These are phyloP conservation scores for Coprinopsis cinerea DNA, from an alignment of 768 basidiomycete species.

Conservation along the genomic window DNA sequence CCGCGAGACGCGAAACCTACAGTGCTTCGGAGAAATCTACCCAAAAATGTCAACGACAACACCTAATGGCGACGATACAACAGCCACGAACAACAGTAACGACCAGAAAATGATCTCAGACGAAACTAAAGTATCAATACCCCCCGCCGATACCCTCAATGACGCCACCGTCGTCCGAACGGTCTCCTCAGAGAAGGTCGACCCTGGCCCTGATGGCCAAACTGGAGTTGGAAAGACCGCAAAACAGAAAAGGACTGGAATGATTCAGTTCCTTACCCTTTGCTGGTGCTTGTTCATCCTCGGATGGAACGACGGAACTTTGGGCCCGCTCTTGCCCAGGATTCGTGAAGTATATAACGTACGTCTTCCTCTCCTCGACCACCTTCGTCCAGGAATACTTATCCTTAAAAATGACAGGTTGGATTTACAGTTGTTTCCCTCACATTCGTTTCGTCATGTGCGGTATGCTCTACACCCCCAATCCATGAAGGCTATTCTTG, in stretches of 20 bases:
- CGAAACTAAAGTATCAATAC: too few relatives aligned
- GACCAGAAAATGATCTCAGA: too few relatives aligned
- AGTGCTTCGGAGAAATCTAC: too few relatives aligned
- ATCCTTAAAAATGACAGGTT: slow-evolving; percentile 25
- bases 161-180: too few relatives aligned
- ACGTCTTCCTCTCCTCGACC: slow-evolving; percentile 21
- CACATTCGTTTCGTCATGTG: slow-evolving; percentile 43
- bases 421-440: slow-evolving; percentile 52
- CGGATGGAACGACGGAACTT: slow-evolving; percentile 82
- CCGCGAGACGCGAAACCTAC: too few relatives aligned
- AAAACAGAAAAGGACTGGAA: neutral
- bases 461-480: slow-evolving; percentile 23
- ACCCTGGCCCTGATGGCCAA: neutral
- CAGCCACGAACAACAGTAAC: neutral
- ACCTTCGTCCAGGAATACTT: neutral
- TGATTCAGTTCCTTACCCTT: slow-evolving; percentile 46
- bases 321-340: slow-evolving; percentile 68
- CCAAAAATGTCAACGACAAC: neutral
- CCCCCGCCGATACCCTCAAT: too few relatives aligned
- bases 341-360: slow-evolving; percentile 52
- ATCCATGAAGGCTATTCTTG: neutral
- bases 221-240: neutral
- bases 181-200: neutral
- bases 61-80: neutral
- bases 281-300: slow-evolving; percentile 55